Base-by-base conservation (phyloP, 139 green algal genomes). In the Pycnococcus provasolii region DNA sequence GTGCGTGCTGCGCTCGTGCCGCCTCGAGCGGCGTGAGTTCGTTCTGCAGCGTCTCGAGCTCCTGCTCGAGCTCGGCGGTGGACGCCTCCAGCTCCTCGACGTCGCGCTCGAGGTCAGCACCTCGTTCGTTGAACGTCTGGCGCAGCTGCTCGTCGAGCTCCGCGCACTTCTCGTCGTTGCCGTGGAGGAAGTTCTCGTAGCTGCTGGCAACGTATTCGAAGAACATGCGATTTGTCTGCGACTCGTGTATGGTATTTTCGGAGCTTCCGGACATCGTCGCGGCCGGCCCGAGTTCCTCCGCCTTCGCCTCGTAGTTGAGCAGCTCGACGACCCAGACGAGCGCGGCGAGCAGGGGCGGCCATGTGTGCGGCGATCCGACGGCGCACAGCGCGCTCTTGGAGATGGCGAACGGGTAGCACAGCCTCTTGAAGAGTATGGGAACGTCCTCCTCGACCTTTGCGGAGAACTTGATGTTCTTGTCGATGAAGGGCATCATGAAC, bases 321-420 rank as follows among this genome's bases (percentile, higher is more conserved):
- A 96, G 80, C 73, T 96, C 90, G 37, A 94, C 86, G 42, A 96
- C 73, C 90, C 90, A 96, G 0, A 68, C 78, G 11, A 96, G 70
- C 0, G 90, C 86, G 39, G 89, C 89, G 41, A 96, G 80, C 58
- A 91, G 76, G 4, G 73, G 76, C 1, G 90, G 90, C 90, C 90
- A 96, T 1, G 90, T 94, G 79, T 96, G 88, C 0, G 90, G 87
- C 65, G 74, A 88, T 62, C 91, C 91, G 1, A 96, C 89, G 1
- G 90, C 87, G 60, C 87, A 91, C 57, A 96, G 74, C 15, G 86
- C 86, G 45, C 67, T 86, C 69, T 96, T 96, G 77, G 67, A 85
- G 77, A 96, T 91, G 45, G 82, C 75, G 66, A 96, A 96, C 3
- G 90, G 90, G 73, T 96, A 96, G 48, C 83, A 78, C 15, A 96